These are phyloP conservation scores for Exophiala xenobiotica DNA, from an alignment of 2,329 filamentous ascomycete species.

Conservation along the genomic window DNA sequence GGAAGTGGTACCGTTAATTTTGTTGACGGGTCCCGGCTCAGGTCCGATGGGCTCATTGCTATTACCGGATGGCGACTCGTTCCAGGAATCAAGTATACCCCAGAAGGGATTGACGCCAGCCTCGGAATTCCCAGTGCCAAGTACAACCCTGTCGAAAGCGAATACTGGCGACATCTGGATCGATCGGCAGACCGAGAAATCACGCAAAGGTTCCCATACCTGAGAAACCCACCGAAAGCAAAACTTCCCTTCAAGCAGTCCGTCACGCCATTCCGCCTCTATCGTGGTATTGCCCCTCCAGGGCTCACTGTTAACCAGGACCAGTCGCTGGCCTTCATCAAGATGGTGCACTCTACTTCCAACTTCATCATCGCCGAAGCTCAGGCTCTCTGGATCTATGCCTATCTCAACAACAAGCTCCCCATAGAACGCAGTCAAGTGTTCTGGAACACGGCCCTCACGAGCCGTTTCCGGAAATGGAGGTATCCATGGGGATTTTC, in stretches of 20 bases:
- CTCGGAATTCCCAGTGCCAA: slow-evolving; percentile 53
- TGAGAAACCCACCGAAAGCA: slow-evolving; percentile 44
- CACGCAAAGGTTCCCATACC: slow-evolving; percentile 50
- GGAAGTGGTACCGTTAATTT: slow-evolving; percentile 48
- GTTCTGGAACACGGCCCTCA: slow-evolving; percentile 57
- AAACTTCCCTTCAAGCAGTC: slow-evolving; percentile 16
- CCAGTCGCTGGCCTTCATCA: slow-evolving; percentile 50
- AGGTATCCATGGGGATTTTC: slow-evolving; percentile 67
- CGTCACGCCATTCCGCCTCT: slow-evolving; percentile 43
- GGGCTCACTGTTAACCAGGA: slow-evolving; percentile 40
- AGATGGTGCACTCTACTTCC: slow-evolving; percentile 47
- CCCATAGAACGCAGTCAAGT: slow-evolving; percentile 41
- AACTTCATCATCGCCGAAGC: slow-evolving; percentile 47
- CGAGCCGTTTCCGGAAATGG: slow-evolving; percentile 68
- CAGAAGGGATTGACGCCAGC: slow-evolving; percentile 40
- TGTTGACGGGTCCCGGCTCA: slow-evolving; percentile 44
- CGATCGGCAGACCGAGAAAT: slow-evolving; percentile 52
- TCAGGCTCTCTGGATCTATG: slow-evolving; percentile 61
- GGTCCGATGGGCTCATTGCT: slow-evolving; percentile 53
- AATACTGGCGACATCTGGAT: slow-evolving; percentile 38
- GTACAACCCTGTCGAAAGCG: slow-evolving; percentile 36
- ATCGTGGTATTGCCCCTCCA: slow-evolving; percentile 47
- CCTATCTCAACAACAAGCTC: slow-evolving; percentile 60
- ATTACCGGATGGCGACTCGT: slow-evolving; percentile 62
- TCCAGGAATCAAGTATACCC: slow-evolving; percentile 46